Base-by-base conservation (phyloP, 805 yeast species). In the Cyberlindnera maclurae region DNA sequence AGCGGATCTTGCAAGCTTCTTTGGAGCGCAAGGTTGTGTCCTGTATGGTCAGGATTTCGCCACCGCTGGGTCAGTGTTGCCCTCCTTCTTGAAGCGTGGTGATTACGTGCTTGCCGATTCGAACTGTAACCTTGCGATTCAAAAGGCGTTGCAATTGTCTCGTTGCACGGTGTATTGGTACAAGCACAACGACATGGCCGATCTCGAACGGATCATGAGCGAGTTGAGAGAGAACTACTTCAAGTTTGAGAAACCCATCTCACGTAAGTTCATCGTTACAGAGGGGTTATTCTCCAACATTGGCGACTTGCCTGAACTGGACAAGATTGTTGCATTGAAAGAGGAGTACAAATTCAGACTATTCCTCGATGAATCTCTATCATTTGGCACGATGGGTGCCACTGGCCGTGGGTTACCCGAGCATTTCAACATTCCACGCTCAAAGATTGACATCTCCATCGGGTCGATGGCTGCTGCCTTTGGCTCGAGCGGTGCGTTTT, bases 1-100 rank as follows among this genome's bases (percentile, higher is more conserved):
- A 58, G 77, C 77, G 51, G 82, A 78, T 45, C 62, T 93, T 43
- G 78, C 96, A 11, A 58, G 67, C 26, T 90, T 78, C 55, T 75
- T 90, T 47, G 87, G 82, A 18, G 73, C 86, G 3, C 95, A 85
- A 47, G 72, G 73, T 40, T 78, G 87, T 34, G 85, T 93, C 39
- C 65, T 90, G 32, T 93, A 93, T 57, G 95, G 97, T 33, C 98
- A 93, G 67, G 97, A 90, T 55, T 80, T 84, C 50, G 76, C 82
- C 47, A 83, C 96, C 30, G 78, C 90, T 11, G 76, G 89, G 11
- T 82, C 95, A 12, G 95, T 90, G 11, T 68, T 93, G 39, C 95
- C 97, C 6, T 88, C 96, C 35, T 93, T 93, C 60, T 71, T 90
- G 49, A 93, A 93, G 59, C 80, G 98, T 63, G 97, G 97, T 48